Percentiles rank a stretch among this genome's conserved stretches.
Evolutionary conservation across 768 basidiomycete species (phyloP).

Genomic region (Trametes meyenii): DNA sequence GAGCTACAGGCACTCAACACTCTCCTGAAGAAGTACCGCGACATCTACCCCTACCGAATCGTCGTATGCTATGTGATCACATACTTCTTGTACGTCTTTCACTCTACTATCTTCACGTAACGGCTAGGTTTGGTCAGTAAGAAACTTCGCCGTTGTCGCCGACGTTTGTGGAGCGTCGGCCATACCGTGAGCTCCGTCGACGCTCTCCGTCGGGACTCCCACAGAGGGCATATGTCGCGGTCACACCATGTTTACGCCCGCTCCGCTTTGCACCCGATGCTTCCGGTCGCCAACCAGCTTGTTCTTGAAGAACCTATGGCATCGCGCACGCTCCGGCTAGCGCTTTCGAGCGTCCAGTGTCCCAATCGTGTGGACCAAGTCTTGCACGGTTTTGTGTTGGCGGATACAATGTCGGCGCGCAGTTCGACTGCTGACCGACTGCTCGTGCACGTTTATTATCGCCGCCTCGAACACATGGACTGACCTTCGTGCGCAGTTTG

Average conservation of each 20-base stretch:
- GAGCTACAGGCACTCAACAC: slow-evolving; percentile 85
- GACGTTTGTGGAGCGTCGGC: neutral
- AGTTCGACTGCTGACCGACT: neutral
- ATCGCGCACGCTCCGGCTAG: too few species aligned
- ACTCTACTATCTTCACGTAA: neutral
- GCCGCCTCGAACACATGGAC: neutral
- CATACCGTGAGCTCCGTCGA: too few species aligned
- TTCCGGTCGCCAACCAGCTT: too few species aligned
- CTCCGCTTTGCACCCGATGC: too few species aligned
- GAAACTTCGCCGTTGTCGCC: neutral
- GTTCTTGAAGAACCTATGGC: too few species aligned
- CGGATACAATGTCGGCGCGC: neutral
- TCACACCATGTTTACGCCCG: too few species aligned
- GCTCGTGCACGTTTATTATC: neutral
- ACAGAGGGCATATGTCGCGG: too few species aligned
- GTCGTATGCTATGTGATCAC: slow-evolving; percentile 85
- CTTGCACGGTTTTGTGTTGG: neutral
- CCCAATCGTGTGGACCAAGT: neutral
- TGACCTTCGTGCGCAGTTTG: slow-evolving; percentile 51
- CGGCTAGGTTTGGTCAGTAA: neutral
- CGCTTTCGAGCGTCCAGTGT: neutral
- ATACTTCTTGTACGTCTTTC: slow-evolving; percentile 81
- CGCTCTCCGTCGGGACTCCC: neutral
- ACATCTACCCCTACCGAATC: slow-evolving; percentile 84
- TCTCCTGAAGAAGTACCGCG: slow-evolving; percentile 89